Evolutionary conservation across 805 yeast genomes (phyloP).

Genomic region (Hanseniaspora valbyensis): DNA sequence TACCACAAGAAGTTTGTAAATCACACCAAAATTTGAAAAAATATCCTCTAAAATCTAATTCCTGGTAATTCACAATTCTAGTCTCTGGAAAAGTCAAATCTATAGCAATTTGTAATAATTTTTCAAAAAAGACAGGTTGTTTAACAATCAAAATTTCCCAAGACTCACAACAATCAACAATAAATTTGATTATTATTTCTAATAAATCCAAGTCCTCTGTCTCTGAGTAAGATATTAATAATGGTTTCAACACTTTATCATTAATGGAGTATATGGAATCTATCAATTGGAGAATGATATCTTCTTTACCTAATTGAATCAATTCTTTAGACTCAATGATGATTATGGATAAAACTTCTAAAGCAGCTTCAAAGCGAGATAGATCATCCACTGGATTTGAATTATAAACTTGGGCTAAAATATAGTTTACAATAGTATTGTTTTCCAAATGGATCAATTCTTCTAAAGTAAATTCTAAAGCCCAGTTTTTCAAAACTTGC

Average conservation of each 20-base stretch:
- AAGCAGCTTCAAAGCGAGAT: constrained; percentile 68
- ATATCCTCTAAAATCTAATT: constrained; percentile 77
- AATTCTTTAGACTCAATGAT: constrained; percentile 55
- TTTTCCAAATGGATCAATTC: constrained; percentile 46
- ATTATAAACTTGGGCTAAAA: background rate
- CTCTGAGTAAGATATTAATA: constrained; percentile 31
- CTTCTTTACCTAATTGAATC: constrained; percentile 32
- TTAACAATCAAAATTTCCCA: constrained; percentile 84
- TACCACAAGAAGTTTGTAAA: constrained; percentile 38
- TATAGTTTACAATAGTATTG: constrained; percentile 1
- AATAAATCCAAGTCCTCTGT: constrained; percentile 42
- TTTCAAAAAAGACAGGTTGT: constrained; percentile 55
- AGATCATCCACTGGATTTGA: constrained; percentile 17
- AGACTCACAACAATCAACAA: constrained; percentile 86
- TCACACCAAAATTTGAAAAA: constrained; percentile 89
- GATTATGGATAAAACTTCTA: constrained; percentile 77
- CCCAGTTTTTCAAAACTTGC: constrained; percentile 78
- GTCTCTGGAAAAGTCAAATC: constrained; percentile 55
- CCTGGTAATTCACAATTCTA: constrained; percentile 32
- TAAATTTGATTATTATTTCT: constrained; percentile 61
- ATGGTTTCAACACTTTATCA: constrained; percentile 44
- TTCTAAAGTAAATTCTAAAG: constrained; percentile 69
- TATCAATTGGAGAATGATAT: constrained; percentile 50
- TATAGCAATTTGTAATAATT: constrained; percentile 61
- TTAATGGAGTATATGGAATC: constrained; percentile 59